phyloP scores from a whole-genome alignment of 2,329 filamentous ascomycete species.

The Penicillium hesseltinei region DNA sequence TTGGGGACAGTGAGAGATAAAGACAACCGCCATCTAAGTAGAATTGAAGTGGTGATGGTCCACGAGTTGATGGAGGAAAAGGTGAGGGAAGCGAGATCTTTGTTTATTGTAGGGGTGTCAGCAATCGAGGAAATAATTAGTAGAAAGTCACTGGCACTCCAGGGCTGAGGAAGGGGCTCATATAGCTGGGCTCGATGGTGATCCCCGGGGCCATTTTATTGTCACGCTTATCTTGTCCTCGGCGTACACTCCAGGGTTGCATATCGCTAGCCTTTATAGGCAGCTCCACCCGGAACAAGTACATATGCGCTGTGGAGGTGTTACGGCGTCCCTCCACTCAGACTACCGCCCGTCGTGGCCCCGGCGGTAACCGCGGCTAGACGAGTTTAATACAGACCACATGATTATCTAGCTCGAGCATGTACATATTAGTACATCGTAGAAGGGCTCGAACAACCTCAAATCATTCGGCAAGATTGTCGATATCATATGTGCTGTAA shows the following conservation, averaged over 20 bases:
- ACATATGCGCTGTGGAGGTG: neutral
- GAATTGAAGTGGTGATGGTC: slow-evolving; percentile 17
- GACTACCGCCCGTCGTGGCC: neutral
- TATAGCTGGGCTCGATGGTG: slow-evolving; percentile 14
- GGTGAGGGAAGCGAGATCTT: neutral
- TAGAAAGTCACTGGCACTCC: slow-evolving; percentile 1
- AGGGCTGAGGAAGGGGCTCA: slow-evolving; percentile 11
- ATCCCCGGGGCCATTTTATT: slow-evolving; percentile 4
- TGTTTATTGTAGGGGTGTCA: slow-evolving; percentile 6
- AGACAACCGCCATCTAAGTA: slow-evolving; percentile 36
- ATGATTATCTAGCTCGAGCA: neutral
- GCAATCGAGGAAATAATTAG: slow-evolving; percentile 1
- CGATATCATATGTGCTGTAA: neutral
- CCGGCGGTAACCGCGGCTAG: neutral
- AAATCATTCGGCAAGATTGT: neutral
- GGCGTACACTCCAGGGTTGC: neutral
- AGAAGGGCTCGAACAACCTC: neutral
- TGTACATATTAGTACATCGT: neutral
- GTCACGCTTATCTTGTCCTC: slow-evolving; percentile 14
- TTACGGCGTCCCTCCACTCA: neutral
- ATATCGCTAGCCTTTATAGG: slow-evolving; percentile 21
- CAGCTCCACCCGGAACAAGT: slow-evolving; percentile 23
- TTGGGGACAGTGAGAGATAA: slow-evolving; percentile 31
- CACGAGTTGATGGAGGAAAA: slow-evolving; percentile 13
- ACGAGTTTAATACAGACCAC: neutral